Conservation (phyloP, 192 early-diverging fungal genomes). For the Spizellomyces punctatus region DNA sequence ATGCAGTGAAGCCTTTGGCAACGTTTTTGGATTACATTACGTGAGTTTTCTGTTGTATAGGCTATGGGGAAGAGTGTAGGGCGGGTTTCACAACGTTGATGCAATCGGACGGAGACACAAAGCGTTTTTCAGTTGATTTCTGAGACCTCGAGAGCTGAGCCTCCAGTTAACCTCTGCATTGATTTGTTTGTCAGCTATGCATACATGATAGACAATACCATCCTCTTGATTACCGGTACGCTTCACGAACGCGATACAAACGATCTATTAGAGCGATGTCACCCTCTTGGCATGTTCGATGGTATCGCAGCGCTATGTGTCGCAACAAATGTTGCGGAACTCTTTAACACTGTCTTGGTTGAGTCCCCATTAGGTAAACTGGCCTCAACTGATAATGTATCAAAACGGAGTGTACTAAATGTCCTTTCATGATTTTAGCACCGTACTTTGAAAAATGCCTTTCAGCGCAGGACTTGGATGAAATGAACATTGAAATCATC, state of each 20-base stretch:
- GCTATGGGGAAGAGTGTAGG: not conserved
- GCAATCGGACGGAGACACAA: no score
- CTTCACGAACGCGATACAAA: slow-evolving; percentile 97
- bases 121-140: no score
- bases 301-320: slow-evolving; percentile 97
- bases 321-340: slow-evolving; percentile 91
- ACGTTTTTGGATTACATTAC: slow-evolving; percentile 97
- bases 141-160: no score
- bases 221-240: slow-evolving; percentile 96
- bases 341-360: slow-evolving; percentile 95
- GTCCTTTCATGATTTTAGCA: slow-evolving; percentile 57
- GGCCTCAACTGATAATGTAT: not conserved
- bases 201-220: slow-evolving; percentile 99
- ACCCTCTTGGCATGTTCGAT: slow-evolving; percentile 97
- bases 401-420: not conserved
- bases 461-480: slow-evolving; percentile 95
- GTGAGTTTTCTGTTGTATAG: slow-evolving; percentile 49
- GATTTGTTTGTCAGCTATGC: slow-evolving; percentile 60
- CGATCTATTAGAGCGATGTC: slow-evolving; percentile 95
- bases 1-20: slow-evolving; percentile 80
- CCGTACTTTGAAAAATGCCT: slow-evolving; percentile 98
- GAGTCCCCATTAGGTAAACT: slow-evolving; percentile 87
- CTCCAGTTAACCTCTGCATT: no score
- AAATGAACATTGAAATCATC: slow-evolving; percentile 99
- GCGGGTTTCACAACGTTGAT: no score